phyloP scores from a whole-genome alignment of 306 rosid genomes.

The Gleditsia sinensis region DNA sequence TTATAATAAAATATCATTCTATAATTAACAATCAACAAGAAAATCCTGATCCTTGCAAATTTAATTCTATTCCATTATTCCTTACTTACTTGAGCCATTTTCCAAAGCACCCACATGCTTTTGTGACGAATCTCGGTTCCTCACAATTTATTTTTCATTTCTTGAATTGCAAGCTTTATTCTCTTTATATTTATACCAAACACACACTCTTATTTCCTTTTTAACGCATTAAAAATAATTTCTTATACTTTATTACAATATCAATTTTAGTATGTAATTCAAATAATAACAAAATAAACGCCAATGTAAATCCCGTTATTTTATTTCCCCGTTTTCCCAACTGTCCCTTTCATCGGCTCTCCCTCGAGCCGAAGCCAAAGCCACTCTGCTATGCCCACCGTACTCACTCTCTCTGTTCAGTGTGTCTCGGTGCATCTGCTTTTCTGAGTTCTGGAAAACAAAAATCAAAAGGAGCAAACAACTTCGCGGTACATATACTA shows the following conservation, averaged over 20 bases:
- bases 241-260: background rate
- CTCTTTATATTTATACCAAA: background rate
- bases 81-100: background rate
- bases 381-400: background rate
- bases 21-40: background rate
- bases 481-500: background rate
- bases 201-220: background rate
- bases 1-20: background rate
- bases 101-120: background rate
- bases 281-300: no score
- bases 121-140: background rate
- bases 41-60: background rate
- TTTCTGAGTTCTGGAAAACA: background rate
- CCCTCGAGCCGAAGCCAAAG: background rate
- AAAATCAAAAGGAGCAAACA: background rate
- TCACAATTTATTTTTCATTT: background rate
- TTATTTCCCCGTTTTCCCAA: background rate
- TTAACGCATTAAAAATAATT: background rate
- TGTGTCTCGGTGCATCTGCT: background rate
- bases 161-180: background rate
- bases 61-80: background rate
- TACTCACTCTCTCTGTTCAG: background rate
- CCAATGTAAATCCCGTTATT: constrained; percentile 3
- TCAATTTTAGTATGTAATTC: no score
- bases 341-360: background rate